phyloP scores from a whole-genome alignment of 345 rosid species.

The Pugionium cornutum region DNA sequence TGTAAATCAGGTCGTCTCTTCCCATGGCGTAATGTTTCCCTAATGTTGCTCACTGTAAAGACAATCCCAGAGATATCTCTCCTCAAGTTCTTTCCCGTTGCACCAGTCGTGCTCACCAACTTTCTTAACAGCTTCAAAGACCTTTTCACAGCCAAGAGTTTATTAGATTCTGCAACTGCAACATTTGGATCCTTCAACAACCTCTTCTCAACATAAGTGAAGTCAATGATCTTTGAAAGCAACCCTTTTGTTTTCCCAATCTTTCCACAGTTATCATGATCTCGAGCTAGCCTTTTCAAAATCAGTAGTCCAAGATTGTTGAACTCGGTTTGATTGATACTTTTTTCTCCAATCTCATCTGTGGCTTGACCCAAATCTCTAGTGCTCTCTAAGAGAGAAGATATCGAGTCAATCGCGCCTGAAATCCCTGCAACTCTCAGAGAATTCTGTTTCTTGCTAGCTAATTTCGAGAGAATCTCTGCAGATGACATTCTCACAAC shows the following conservation, averaged over 20 bases:
- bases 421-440: conserved; percentile 78
- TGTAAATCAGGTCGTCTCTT: conserved; percentile 59
- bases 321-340: conserved; percentile 42
- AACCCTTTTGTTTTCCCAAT: conserved; percentile 87
- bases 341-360: conserved; percentile 76
- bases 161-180: conserved; percentile 40
- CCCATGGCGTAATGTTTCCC: conserved; percentile 69
- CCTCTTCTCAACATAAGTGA: conserved; percentile 63
- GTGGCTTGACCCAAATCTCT: conserved; percentile 52
- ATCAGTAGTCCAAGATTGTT: conserved; percentile 77
- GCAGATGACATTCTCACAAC: conserved; percentile 76
- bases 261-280: conserved; percentile 86
- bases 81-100: conserved; percentile 71
- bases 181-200: conserved; percentile 45
- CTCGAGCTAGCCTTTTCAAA: conserved; percentile 75
- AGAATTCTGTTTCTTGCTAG: conserved; percentile 76
- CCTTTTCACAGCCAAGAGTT: conserved; percentile 61
- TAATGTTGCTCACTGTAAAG: conserved; percentile 78
- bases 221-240: conserved; percentile 80
- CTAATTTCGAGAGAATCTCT: conserved; percentile 68
- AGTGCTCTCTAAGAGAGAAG: conserved; percentile 67
- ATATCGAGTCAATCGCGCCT: conserved; percentile 90
- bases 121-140: conserved; percentile 80
- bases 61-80: conserved; percentile 71
- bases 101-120: conserved; percentile 73